These are phyloP conservation scores for Talaromyces nanjingensis DNA, from an alignment of 495 filamentous ascomycete species.

Conservation along the genomic window DNA sequence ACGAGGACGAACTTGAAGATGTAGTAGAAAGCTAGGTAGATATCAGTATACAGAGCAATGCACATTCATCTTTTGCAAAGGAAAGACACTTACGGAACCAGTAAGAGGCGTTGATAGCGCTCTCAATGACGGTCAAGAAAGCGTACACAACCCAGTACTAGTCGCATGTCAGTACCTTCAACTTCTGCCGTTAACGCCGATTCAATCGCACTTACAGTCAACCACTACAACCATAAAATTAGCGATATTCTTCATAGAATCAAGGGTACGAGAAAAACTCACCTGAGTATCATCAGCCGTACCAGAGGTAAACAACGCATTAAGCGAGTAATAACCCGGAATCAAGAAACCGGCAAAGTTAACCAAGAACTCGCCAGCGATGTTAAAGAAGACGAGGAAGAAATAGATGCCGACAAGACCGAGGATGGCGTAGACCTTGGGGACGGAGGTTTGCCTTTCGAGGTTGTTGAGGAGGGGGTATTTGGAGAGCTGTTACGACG, in stretches of 20 bases:
- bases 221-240: constrained; percentile 29
- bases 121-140: constrained; percentile 91
- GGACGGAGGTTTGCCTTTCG: constrained; percentile 89
- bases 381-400: constrained; percentile 99
- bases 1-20: constrained; percentile 98
- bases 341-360: constrained; percentile 93
- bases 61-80: not conserved
- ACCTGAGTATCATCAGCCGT: constrained; percentile 91
- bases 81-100: constrained; percentile 71
- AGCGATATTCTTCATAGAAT: not conserved
- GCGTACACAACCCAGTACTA: constrained; percentile 98
- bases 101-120: constrained; percentile 87
- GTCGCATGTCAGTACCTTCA: constrained; percentile 6
- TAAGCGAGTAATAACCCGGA: constrained; percentile 91
- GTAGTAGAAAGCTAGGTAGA: constrained; percentile 80
- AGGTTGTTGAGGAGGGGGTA: constrained; percentile 93
- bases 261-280: constrained; percentile 19
- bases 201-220: constrained; percentile 42
- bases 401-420: constrained; percentile 83
- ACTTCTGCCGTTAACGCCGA: not conserved
- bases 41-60: constrained; percentile 1
- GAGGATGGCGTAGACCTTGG: constrained; percentile 93
- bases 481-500: constrained; percentile 73
- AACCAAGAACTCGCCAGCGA: constrained; percentile 91
- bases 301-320: constrained; percentile 73